phyloP scores from a whole-genome alignment of 208 protist species.

The Leptomonas seymouri region DNA sequence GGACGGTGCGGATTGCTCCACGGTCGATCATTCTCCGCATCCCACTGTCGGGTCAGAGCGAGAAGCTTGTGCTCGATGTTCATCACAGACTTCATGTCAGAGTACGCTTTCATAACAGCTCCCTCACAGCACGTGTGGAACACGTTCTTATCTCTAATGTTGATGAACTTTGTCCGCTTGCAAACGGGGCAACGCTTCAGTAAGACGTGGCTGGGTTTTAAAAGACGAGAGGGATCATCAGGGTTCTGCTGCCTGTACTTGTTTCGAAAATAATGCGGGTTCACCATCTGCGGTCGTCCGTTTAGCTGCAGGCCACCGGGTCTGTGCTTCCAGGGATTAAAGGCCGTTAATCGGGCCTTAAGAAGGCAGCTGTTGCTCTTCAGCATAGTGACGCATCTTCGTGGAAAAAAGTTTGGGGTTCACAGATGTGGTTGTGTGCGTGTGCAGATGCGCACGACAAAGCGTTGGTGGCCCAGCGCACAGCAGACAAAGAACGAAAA shows the following conservation, averaged over 20 bases:
- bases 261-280: constrained; percentile 57
- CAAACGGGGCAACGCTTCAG: constrained; percentile 79
- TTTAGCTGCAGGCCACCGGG: constrained; percentile 67
- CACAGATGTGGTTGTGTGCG: neutral
- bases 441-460: neutral
- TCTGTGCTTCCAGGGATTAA: constrained; percentile 88
- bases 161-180: constrained; percentile 78
- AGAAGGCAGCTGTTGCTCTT: constrained; percentile 7
- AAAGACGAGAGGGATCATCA: constrained; percentile 76
- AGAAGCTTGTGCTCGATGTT: constrained; percentile 69
- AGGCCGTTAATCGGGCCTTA: constrained; percentile 61
- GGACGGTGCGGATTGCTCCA: constrained; percentile 84
- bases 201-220: constrained; percentile 79
- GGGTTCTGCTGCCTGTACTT: constrained; percentile 65
- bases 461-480: too few species aligned
- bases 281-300: constrained; percentile 84
- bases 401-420: neutral
- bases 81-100: constrained; percentile 87
- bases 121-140: constrained; percentile 92
- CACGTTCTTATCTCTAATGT: constrained; percentile 48
- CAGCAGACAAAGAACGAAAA: constrained; percentile 17
- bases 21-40: constrained; percentile 78
- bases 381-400: constrained; percentile 38
- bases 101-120: constrained; percentile 65
- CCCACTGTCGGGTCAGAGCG: constrained; percentile 69